Evolutionary conservation across 1,139 yeast genomes (phyloP), one percentile per base, ranked within the genome.

Genomic region (Ogataea hybrid): DNA sequence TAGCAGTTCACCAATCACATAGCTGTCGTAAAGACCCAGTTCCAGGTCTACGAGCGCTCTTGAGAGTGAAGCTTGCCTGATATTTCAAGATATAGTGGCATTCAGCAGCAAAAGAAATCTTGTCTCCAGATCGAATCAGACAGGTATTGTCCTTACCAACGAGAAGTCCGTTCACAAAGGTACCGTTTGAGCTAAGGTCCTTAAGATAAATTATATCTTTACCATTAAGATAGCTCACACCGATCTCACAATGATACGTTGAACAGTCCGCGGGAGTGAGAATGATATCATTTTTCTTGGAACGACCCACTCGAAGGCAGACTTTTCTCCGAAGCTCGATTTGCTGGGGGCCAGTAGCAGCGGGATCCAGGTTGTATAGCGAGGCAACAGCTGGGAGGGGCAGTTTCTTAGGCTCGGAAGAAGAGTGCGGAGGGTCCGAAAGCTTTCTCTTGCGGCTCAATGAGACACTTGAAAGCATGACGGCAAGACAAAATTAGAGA

Each of bases 131-230:
- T 46, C 76, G 71, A 40, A 82, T 58, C 21, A 82, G 57, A 7
- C 67, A 64, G 28, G 69, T 70, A 17, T 74, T 70, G 11, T 71
- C 71, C 35, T 69, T 73, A 0, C 80, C 81, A 3, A 82, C 55
- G 34, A 68, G 58, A 30, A 71, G 74, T 12, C 78, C 85, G 54
- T 84, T 84, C 12, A 84, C 67, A 51, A 67, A 80, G 0, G 86
- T 75, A 2, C 92, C 92, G 56, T 84, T 84, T 5, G 85, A 68
- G 50, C 88, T 81, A 35, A 69, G 53, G 58, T 84, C 90, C 3
- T 75, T 69, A 15, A 82, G 55, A 47, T 73, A 73, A 28, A 79
- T 60, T 34, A 75, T 63, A 37, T 71, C 75, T 23, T 69, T 59
- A 14, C 60, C 59, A 17, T 64, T 65, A 18, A 67, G 64, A 23